Base-by-base conservation (phyloP, 805 yeast species). In the Millerago galiae region DNA sequence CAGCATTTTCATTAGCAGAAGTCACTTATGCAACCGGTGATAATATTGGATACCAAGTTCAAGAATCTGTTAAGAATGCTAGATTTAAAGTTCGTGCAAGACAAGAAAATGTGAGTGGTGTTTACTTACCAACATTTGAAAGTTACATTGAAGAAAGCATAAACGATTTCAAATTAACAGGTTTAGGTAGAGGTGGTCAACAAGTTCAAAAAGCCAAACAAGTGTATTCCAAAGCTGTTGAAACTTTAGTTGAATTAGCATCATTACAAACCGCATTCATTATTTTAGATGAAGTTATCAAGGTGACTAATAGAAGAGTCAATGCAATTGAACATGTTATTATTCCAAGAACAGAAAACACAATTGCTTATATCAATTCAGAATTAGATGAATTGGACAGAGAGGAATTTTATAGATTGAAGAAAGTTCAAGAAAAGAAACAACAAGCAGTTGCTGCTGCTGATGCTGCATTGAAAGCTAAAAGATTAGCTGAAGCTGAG, bases 251-350 rank as follows among this genome's bases (percentile, higher is more conserved):
- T 27, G 97, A 89, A 61, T 74, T 91, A 53, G 99, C 99, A 0
- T 88, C 97, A 11, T 71, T 93, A 58, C 99, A 91, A 63, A 91
- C 98, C 6, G 98, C 98, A 2, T 91, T 91, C 62, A 88, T 93
- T 43, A 91, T 91, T 52, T 75, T 91, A 57, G 99, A 93, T 67
- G 99, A 91, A 65, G 99, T 91, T 45, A 93, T 91, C 64, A 93
- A 93, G 65, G 96, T 93, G 47, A 91, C 99, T 42, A 91, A 91
- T 67, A 79, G 99, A 71, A 86, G 99, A 74, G 99, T 91, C 58
- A 91, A 91, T 63, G 98, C 99, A 49, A 91, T 91, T 65, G 99
- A 91, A 70, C 98, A 91, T 60, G 98, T 91, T 36, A 90, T 91
- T 56, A 91, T 91, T 47, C 99, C 99, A 53, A 79, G 98, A 67